Percentiles rank a stretch among this genome's conserved stretches.
These are phyloP conservation scores for Colletotrichum lindemuthianum DNA, from an alignment of 2,329 filamentous ascomycete genomes.

Conservation along the genomic window DNA sequence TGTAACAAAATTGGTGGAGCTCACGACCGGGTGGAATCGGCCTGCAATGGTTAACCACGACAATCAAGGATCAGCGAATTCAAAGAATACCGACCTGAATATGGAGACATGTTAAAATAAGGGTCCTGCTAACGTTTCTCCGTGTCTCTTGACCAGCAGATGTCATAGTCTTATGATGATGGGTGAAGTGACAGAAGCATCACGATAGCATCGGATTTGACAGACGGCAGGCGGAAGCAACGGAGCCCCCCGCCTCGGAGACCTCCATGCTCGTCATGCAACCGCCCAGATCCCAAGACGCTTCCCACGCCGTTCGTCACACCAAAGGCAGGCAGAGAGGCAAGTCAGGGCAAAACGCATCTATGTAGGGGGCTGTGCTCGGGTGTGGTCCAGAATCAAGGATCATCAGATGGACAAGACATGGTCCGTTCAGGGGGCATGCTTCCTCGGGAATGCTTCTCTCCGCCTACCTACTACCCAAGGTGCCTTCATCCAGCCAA, in stretches of 20 bases:
- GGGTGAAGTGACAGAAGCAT: constrained; percentile 3
- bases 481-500: background rate
- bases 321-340: background rate
- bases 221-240: background rate
- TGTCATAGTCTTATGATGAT: constrained; percentile 17
- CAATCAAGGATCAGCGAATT: constrained; percentile 4
- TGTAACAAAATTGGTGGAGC: constrained; percentile 31
- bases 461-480: background rate
- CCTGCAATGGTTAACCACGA: background rate
- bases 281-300: background rate
- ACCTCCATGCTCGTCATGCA: constrained; percentile 10
- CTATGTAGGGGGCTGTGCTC: constrained; percentile 20
- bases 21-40: constrained; percentile 31
- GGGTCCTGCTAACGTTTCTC: background rate
- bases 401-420: constrained; percentile 20
- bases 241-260: constrained; percentile 18
- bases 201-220: background rate
- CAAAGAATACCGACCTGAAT: constrained; percentile 3
- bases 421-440: constrained; percentile 18
- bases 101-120: constrained; percentile 5
- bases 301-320: background rate
- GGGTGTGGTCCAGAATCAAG: constrained; percentile 1
- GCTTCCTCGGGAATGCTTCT: constrained; percentile 6
- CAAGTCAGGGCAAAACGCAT: constrained; percentile 2
- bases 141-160: background rate